Evolutionary conservation across 1,284 basidiomycete species (phyloP).

Genomic region (Ustilago loliicola): DNA sequence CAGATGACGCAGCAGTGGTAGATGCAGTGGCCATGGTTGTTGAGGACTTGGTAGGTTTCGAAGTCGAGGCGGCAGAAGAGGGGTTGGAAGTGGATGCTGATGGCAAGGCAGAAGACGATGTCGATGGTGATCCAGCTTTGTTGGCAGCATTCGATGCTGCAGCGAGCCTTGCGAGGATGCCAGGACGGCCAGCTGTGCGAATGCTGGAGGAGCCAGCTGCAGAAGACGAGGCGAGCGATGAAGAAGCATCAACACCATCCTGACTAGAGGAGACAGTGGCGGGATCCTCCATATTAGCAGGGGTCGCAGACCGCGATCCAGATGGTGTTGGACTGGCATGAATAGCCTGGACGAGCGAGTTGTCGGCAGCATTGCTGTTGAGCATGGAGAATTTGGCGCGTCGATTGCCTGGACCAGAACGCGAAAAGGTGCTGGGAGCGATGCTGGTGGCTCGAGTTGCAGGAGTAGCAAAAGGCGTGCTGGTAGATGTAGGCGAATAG

Average conservation of each 20-base stretch:
- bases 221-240: conserved; percentile 16
- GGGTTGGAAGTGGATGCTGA: conserved; percentile 1
- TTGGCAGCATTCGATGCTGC: conserved; percentile 8
- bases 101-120: conserved; percentile 1
- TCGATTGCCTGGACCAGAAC: conserved; percentile 53
- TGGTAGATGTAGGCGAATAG: conserved; percentile 53
- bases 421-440: conserved; percentile 52
- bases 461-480: conserved; percentile 51
- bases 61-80: conserved; percentile 3
- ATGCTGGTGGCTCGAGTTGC: conserved; percentile 50
- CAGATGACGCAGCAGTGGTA: conserved; percentile 5
- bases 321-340: conserved; percentile 47
- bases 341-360: conserved; percentile 28
- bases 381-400: conserved; percentile 48
- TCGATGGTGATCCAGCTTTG: conserved; percentile 16
- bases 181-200: conserved; percentile 13
- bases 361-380: conserved; percentile 29
- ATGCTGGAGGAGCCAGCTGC: conserved; percentile 10
- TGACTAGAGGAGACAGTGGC: conserved; percentile 11
- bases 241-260: conserved; percentile 10
- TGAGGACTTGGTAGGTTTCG: conserved; percentile 8
- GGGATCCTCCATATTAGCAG: conserved; percentile 42
- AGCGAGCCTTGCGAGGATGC: conserved; percentile 20
- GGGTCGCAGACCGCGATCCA: conserved; percentile 44
- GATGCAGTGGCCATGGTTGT: not conserved